Percentiles rank a stretch among this genome's conserved stretches.
Evolutionary conservation across 2,329 filamentous ascomycete genomes (phyloP).

Genomic region (Microcyclosporella mali): DNA sequence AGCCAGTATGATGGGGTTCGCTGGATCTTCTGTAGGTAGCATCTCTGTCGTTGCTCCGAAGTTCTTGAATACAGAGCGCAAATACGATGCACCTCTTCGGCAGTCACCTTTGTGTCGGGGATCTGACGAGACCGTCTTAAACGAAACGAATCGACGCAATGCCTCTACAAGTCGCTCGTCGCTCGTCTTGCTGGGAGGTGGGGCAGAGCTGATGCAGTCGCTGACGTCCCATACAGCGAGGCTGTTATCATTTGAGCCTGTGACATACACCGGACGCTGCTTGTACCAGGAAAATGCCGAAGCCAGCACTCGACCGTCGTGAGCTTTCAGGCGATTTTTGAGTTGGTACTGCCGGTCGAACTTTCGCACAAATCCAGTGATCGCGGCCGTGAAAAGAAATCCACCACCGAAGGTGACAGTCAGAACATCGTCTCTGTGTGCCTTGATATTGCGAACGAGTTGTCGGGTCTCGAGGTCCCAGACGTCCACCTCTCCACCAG

Average conservation of each 20-base stretch:
- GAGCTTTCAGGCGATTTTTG: constrained; percentile 71
- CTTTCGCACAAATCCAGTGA: constrained; percentile 67
- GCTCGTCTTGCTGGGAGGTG: constrained; percentile 46
- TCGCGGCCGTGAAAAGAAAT: constrained; percentile 79
- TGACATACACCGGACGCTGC: constrained; percentile 77
- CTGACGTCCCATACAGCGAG: constrained; percentile 81
- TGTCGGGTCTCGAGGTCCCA: constrained; percentile 97
- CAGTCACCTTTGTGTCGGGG: constrained; percentile 86
- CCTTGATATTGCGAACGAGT: constrained; percentile 77
- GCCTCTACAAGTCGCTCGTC: constrained; percentile 58
- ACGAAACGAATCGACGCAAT: constrained; percentile 79
- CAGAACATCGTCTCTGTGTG: constrained; percentile 75
- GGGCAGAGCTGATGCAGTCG: constrained; percentile 46
- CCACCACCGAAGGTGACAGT: constrained; percentile 80
- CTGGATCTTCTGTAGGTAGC: constrained; percentile 68
- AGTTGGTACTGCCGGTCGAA: constrained; percentile 80
- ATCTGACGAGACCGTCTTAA: constrained; percentile 83
- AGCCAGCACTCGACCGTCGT: constrained; percentile 79
- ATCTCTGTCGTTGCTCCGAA: constrained; percentile 86
- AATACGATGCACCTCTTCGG: constrained; percentile 81
- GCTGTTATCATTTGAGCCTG: constrained; percentile 85
- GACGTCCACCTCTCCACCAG: constrained; percentile 81
- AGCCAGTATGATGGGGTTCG: constrained; percentile 90
- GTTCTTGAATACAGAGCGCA: constrained; percentile 84
- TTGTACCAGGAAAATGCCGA: constrained; percentile 69